Percentiles rank a stretch among this genome's conserved stretches.
These are phyloP conservation scores for Haberlea rhodopensis DNA, from an alignment of 257 asterid genomes.

Conservation along the genomic window DNA sequence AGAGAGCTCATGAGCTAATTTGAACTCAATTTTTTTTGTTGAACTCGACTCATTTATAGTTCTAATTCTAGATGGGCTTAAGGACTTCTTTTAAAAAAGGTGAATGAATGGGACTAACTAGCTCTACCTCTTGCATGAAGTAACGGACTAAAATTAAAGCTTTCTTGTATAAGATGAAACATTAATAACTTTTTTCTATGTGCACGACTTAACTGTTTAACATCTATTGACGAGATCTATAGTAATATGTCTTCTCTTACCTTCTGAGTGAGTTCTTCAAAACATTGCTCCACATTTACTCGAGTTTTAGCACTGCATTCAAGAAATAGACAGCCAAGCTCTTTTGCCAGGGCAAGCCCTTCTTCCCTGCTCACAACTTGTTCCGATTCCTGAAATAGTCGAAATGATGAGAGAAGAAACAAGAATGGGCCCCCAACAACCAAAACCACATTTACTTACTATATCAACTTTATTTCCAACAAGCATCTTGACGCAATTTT, in stretches of 20 bases:
- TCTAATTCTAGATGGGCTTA: too few relatives aligned
- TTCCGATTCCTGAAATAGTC: slow-evolving; percentile 69
- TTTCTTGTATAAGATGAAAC: too few relatives aligned
- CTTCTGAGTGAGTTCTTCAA: slow-evolving; percentile 76
- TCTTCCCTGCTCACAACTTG: slow-evolving; percentile 80
- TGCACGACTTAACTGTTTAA: neutral
- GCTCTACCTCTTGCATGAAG: too few relatives aligned
- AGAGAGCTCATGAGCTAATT: too few relatives aligned
- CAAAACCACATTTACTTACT: slow-evolving; percentile 36
- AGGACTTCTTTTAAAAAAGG: too few relatives aligned
- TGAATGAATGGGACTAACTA: too few relatives aligned
- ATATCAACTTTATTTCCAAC: slow-evolving; percentile 92
- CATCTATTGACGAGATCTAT: neutral
- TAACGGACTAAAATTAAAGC: too few relatives aligned
- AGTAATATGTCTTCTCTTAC: slow-evolving; percentile 31
- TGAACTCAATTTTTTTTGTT: too few relatives aligned
- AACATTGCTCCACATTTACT: slow-evolving; percentile 77
- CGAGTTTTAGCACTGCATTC: slow-evolving; percentile 95
- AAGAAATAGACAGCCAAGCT: slow-evolving; percentile 70
- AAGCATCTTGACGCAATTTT: slow-evolving; percentile 84
- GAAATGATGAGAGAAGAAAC: slow-evolving; percentile 3
- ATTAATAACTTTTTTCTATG: too few relatives aligned
- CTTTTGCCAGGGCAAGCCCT: slow-evolving; percentile 67
- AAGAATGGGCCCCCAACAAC: slow-evolving; percentile 8
- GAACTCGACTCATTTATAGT: too few relatives aligned